Evolutionary conservation across 768 basidiomycete species (phyloP).

Genomic region (Mycena rosella): DNA sequence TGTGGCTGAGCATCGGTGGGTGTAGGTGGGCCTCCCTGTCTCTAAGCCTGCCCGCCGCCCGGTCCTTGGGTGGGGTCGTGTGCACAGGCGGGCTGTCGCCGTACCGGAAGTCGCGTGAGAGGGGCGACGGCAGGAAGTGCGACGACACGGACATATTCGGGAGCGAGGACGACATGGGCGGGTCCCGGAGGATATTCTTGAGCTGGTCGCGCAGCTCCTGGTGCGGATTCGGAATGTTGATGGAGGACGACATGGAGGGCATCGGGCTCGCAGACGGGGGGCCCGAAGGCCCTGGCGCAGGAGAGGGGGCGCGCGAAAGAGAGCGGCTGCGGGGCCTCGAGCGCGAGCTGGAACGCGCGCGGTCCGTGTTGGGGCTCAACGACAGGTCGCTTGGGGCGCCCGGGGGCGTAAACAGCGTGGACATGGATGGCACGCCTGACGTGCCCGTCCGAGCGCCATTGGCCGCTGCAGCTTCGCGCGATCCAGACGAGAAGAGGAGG

Average conservation of each 20-base stretch:
- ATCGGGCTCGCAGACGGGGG: not conserved
- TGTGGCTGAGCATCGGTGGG: slow-evolving; percentile 18
- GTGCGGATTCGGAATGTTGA: slow-evolving; percentile 42
- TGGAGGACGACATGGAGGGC: not conserved
- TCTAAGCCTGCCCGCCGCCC: slow-evolving; percentile 2
- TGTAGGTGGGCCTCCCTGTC: slow-evolving; percentile 15
- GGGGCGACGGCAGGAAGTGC: slow-evolving; percentile 31
- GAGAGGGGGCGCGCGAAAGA: slow-evolving; percentile 31
- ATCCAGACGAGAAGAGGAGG: slow-evolving; percentile 30
- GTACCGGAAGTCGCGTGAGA: slow-evolving; percentile 36
- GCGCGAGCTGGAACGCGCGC: slow-evolving; percentile 39
- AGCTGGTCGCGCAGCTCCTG: slow-evolving; percentile 54
- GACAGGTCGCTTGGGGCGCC: slow-evolving; percentile 36
- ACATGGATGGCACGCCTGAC: slow-evolving; percentile 4
- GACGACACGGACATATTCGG: slow-evolving; percentile 52
- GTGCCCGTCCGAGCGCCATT: not conserved
- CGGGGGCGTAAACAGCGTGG: not conserved
- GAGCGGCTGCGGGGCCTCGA: slow-evolving; percentile 37
- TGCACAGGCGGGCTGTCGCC: slow-evolving; percentile 19
- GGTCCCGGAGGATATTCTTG: slow-evolving; percentile 61
- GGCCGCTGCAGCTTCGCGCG: slow-evolving; percentile 32
- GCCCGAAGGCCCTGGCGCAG: not conserved
- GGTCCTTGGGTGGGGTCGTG: slow-evolving; percentile 12
- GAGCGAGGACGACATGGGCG: slow-evolving; percentile 57
- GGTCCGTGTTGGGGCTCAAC: slow-evolving; percentile 26